phyloP scores from a whole-genome alignment of 2,329 filamentous ascomycete species.

The Periconia digitata region DNA sequence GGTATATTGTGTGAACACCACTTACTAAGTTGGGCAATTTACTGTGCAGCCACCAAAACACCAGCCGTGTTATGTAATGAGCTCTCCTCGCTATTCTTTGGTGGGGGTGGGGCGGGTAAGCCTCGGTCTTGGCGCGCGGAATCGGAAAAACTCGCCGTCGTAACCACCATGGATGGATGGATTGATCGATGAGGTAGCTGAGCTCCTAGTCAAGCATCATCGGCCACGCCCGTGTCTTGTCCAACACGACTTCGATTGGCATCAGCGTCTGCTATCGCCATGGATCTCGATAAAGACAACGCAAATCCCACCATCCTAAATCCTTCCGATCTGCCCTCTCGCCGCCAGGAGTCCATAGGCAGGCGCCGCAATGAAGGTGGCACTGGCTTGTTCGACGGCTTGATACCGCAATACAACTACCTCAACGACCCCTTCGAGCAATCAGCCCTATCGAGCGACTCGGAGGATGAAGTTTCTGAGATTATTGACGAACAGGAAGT shows the following conservation, averaged over 20 bases:
- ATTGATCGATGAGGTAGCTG: no score
- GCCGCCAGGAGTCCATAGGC: conserved; percentile 54
- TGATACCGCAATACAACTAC: conserved; percentile 53
- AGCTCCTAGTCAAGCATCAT: no score
- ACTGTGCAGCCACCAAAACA: background rate
- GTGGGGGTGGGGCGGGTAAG: background rate
- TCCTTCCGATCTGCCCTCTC: conserved; percentile 82
- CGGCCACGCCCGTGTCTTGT: background rate
- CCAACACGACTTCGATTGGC: background rate
- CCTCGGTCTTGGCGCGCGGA: background rate
- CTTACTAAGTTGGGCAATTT: background rate
- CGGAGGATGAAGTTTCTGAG: conserved; percentile 67
- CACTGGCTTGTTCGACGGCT: conserved; percentile 57
- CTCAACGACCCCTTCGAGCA: conserved; percentile 52
- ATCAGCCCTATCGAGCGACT: conserved; percentile 39
- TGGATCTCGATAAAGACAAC: conserved; percentile 62
- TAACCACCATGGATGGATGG: background rate
- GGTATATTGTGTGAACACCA: no score
- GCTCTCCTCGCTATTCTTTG: background rate
- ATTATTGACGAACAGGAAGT: conserved; percentile 97
- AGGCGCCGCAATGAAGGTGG: conserved; percentile 50
- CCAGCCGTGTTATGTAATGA: background rate
- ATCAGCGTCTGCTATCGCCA: conserved; percentile 15
- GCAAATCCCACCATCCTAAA: conserved; percentile 93
- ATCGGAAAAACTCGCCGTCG: background rate